These are phyloP conservation scores for Crithidia acanthocephali DNA, from an alignment of 208 protist species.

Conservation along the genomic window DNA sequence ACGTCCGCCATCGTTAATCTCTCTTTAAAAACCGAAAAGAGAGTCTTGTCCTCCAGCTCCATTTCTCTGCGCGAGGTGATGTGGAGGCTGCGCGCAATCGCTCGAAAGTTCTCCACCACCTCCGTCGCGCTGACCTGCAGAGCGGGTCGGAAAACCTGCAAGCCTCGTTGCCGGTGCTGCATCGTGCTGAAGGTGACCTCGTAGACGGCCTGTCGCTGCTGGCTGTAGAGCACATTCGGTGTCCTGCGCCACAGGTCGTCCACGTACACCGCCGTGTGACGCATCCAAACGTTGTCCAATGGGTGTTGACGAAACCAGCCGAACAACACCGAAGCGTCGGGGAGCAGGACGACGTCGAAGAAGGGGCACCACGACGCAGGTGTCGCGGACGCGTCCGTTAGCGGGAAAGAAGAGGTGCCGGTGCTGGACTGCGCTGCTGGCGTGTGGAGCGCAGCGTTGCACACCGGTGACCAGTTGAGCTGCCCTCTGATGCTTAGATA, in stretches of 20 bases:
- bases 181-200: background rate
- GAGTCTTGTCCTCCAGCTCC: conserved; percentile 4
- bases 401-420: background rate
- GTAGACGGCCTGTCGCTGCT: background rate
- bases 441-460: background rate
- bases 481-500: background rate
- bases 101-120: conserved; percentile 1
- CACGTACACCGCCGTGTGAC: conserved; percentile 11
- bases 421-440: background rate
- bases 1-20: background rate
- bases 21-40: background rate
- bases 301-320: conserved; percentile 28
- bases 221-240: background rate
- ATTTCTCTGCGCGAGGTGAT: background rate
- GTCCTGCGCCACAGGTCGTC: conserved; percentile 17
- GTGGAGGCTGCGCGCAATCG: background rate
- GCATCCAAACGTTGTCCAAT: conserved; percentile 17
- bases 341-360: conserved; percentile 25
- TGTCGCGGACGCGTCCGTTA: background rate
- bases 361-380: conserved; percentile 16
- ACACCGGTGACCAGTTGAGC: background rate
- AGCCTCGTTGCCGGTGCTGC: conserved; percentile 1
- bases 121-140: conserved; percentile 1
- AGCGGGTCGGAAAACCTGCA: conserved; percentile 5
- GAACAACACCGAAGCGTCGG: conserved; percentile 13